phyloP scores from a whole-genome alignment of 129 eudicot species.

The Flaveria robusta region DNA sequence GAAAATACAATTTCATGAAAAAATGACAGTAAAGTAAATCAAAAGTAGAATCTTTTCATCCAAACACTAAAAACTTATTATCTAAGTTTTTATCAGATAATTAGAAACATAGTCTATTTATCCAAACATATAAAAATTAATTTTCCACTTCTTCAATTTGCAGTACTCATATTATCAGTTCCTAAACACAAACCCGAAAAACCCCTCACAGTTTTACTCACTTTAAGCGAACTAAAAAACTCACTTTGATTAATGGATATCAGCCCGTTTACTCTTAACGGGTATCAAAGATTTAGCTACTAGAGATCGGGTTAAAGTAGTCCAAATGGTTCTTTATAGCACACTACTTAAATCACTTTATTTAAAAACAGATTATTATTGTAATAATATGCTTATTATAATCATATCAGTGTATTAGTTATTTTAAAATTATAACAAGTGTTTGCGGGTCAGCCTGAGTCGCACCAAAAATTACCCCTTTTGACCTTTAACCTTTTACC shows the following conservation, averaged over 20 bases:
- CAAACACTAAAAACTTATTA: not conserved
- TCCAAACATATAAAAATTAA: not conserved
- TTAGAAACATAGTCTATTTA: not conserved
- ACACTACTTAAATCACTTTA: not conserved
- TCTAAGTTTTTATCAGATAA: not conserved
- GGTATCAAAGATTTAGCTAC: not conserved
- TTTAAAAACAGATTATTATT: not conserved
- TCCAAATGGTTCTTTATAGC: not conserved
- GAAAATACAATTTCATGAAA: not conserved
- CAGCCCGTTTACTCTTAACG: not conserved
- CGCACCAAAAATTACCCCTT: not conserved
- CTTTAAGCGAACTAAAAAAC: not conserved
- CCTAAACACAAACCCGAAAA: slow-evolving; percentile 1
- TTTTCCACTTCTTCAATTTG: not conserved
- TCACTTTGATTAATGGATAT: not conserved
- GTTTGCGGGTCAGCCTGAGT: not conserved
- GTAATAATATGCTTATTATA: not conserved
- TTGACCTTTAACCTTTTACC: not conserved
- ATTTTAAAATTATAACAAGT: too few species aligned
- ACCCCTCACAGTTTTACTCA: not conserved
- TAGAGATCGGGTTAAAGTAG: not conserved
- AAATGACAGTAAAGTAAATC: not conserved
- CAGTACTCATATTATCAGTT: slow-evolving; percentile 1
- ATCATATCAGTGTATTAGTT: not conserved
- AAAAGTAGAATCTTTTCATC: not conserved